phyloP scores from a whole-genome alignment of 2,329 filamentous ascomycete genomes.

The Ceratocystis ficicola region DNA sequence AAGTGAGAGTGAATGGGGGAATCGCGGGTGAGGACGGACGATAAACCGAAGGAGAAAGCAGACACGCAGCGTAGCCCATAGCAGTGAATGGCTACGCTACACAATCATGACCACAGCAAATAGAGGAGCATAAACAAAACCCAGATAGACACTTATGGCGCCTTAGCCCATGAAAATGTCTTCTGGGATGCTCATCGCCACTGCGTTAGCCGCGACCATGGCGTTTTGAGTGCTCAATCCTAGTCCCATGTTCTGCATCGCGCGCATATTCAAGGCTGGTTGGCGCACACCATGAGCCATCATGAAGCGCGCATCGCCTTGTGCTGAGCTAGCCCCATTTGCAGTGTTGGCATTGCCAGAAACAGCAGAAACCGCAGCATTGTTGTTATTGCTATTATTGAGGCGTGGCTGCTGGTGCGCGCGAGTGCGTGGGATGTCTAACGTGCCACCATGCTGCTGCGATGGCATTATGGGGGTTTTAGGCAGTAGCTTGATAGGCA shows the following conservation, averaged over 20 bases:
- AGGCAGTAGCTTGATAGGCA: conserved; percentile 29
- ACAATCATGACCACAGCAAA: not conserved
- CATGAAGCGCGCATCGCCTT: conserved; percentile 13
- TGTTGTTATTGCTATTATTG: not conserved
- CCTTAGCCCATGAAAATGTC: conserved; percentile 42
- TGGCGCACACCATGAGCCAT: conserved; percentile 12
- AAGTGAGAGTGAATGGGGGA: no score
- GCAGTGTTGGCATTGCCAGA: not conserved
- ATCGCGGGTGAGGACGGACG: no score
- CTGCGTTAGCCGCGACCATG: conserved; percentile 34
- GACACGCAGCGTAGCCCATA: not conserved
- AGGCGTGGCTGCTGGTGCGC: conserved; percentile 21
- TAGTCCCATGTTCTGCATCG: conserved; percentile 37
- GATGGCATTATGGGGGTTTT: conserved; percentile 24
- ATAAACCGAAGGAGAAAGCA: not conserved
- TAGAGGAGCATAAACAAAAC: not conserved
- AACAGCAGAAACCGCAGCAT: not conserved
- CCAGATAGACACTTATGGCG: not conserved
- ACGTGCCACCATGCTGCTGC: conserved; percentile 32
- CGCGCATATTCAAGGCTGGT: conserved; percentile 32
- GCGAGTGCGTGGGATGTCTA: conserved; percentile 36
- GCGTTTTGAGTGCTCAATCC: conserved; percentile 31
- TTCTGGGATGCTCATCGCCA: conserved; percentile 35
- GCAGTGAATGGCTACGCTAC: not conserved
- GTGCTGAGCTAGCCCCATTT: not conserved